Evolutionary conservation across 768 basidiomycete species (phyloP), one percentile per base, ranked within the genome.

Genomic region (Tricholomella constricta): DNA sequence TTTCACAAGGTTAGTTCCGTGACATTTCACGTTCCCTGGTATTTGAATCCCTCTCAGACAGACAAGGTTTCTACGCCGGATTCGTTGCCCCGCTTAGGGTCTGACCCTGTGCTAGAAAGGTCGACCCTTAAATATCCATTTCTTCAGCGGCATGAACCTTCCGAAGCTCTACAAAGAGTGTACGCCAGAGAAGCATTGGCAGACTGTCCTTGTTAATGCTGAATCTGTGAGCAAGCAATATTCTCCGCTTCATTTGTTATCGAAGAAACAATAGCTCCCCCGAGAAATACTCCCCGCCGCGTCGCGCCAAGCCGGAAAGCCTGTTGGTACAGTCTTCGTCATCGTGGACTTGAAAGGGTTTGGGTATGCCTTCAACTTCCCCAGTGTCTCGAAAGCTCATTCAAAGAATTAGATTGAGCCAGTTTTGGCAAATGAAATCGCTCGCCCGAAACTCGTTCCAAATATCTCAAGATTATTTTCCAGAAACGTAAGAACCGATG

Each of bases 401-500:
- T 12, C 38, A 41, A 48, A n/a, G 38, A 15, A 48, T 3, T 38
- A 89, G 87, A 12, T 65, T 89, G 41, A 68, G 74, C 34, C 82
- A 88, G 58, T 91, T 89, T 61, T 91, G 88, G 88, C 82, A 88
- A 60, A 83, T 88, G 73, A 88, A 85, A 64, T 70, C 76, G 38
- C 72, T 89, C n/a, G 78, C 78, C 20, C 75, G 81, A 44, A 71
- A 67, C 45, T 81, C 84, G 6, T 87, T 90, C 65, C 86, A 89
- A 58, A 74, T 90, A 50, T 89, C 87, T 2, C 88, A 90, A 66
- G 86, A 88, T 59, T 90, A 87, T 67, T 90, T 78, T 57, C 88
- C 88, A 1, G 88, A 91, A 64, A 84, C 85, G 87, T 89, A 63
- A 48, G 80, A 63, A 22, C n/a, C 37, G 35, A 20, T 22, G 37